Conservation (phyloP, 805 yeast species). For the Lachancea quebecensis region DNA sequence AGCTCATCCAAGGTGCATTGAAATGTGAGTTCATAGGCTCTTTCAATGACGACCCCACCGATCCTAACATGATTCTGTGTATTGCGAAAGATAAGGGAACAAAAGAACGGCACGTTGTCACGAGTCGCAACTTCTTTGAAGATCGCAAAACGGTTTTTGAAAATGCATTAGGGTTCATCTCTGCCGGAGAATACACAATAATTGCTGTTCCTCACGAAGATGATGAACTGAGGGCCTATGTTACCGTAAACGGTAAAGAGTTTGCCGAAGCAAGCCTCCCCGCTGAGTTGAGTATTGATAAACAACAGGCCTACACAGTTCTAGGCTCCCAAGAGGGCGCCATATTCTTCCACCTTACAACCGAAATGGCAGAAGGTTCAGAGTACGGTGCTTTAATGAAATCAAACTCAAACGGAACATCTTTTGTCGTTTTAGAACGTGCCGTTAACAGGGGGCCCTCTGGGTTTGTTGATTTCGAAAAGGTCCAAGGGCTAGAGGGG, state of each 20-base stretch:
- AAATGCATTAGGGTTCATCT: conserved; percentile 64
- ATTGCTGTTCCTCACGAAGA: conserved; percentile 56
- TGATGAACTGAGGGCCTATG: conserved; percentile 54
- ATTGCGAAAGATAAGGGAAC: conserved; percentile 37
- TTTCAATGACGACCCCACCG: conserved; percentile 38
- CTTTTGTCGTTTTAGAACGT: conserved; percentile 60
- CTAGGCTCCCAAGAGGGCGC: conserved; percentile 66
- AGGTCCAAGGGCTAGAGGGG: conserved; percentile 78
- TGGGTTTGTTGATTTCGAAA: conserved; percentile 88
- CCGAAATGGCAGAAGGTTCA: conserved; percentile 39
- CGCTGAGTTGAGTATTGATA: conserved; percentile 45
- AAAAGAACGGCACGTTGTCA: conserved; percentile 31
- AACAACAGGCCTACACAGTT: conserved; percentile 70
- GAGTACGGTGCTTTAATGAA: conserved; percentile 79
- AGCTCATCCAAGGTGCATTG: conserved; percentile 45
- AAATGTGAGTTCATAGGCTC: conserved; percentile 64
- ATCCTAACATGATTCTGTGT: conserved; percentile 58
- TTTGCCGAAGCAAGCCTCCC: conserved; percentile 84
- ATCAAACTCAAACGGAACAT: conserved; percentile 87
- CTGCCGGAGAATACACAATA: conserved; percentile 62
- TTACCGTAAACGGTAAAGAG: conserved; percentile 67
- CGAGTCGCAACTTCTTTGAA: conserved; percentile 49
- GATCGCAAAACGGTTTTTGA: conserved; percentile 41
- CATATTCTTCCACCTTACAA: conserved; percentile 77
- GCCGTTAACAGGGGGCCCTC: conserved; percentile 63